Conservation (phyloP, 108 stramenopile genomes). For the Skeletonema marinoi region DNA sequence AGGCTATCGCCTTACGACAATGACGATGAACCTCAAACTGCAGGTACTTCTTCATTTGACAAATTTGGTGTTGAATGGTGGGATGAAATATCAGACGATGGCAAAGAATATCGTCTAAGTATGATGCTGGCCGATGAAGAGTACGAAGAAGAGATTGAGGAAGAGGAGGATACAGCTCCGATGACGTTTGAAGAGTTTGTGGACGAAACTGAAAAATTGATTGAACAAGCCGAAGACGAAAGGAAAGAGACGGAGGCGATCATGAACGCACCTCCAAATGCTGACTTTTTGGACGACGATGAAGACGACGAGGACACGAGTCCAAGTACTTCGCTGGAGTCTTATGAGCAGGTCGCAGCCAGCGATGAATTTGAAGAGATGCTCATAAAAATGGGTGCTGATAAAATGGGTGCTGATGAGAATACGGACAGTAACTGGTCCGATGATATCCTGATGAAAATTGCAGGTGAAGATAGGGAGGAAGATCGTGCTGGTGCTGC, state of each 20-base stretch:
- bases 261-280: conserved; percentile 69
- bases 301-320: neutral
- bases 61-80: conserved; percentile 47
- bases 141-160: conserved; percentile 45
- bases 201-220: conserved; percentile 63
- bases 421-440: neutral
- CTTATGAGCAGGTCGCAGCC: neutral
- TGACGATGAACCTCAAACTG: neutral
- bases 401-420: conserved; percentile 1
- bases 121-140: conserved; percentile 69
- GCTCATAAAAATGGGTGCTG: conserved; percentile 8
- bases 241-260: conserved; percentile 86
- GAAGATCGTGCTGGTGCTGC: neutral
- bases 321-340: conserved; percentile 1
- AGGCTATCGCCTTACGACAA: neutral
- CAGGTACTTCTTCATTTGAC: neutral
- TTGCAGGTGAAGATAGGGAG: neutral
- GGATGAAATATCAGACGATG: conserved; percentile 58
- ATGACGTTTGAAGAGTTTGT: conserved; percentile 68
- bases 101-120: conserved; percentile 57
- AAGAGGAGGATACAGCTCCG: conserved; percentile 37
- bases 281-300: conserved; percentile 42
- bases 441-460: neutral
- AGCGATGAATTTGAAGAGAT: conserved; percentile 18
- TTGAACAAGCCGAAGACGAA: conserved; percentile 64